phyloP scores from a whole-genome alignment of 2,329 filamentous ascomycete species.

The Colletotrichum higginsianum region DNA sequence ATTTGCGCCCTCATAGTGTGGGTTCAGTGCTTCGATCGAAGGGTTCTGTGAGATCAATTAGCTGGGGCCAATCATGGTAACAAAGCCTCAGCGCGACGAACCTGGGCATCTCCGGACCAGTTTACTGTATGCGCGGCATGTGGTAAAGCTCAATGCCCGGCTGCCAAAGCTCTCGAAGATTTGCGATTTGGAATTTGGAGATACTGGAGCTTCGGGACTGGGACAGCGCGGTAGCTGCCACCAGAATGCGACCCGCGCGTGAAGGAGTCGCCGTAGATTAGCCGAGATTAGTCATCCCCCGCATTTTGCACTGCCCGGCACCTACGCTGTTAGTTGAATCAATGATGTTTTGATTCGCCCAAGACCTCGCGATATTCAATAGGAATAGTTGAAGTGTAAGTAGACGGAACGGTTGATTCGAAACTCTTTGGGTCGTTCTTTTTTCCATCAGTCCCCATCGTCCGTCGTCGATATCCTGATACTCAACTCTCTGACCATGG shows the following conservation, averaged over 20 bases:
- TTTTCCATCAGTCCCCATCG: no score
- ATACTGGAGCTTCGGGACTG: constrained; percentile 33
- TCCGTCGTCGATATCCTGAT: no score
- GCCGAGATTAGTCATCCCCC: constrained; percentile 38
- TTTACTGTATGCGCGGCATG: constrained; percentile 30
- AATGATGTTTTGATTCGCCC: neutral
- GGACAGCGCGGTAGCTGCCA: constrained; percentile 35
- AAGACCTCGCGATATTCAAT: neutral
- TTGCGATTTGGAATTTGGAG: constrained; percentile 30
- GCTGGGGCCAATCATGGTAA: neutral
- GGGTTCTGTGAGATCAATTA: constrained; percentile 25
- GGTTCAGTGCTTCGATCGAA: constrained; percentile 34
- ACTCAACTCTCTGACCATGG: no score
- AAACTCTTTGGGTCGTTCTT: no score
- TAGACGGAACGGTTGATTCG: neutral
- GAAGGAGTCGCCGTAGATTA: constrained; percentile 18
- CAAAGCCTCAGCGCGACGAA: neutral
- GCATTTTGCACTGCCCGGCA: neutral
- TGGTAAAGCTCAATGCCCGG: constrained; percentile 39
- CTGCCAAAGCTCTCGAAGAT: constrained; percentile 35
- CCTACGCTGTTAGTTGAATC: neutral
- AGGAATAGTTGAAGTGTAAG: neutral
- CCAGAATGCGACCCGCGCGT: constrained; percentile 37
- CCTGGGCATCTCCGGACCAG: constrained; percentile 37
- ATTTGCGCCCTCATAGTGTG: constrained; percentile 61